Percentiles rank a stretch among this genome's conserved stretches.
Evolutionary conservation across 768 basidiomycete species (phyloP).

Genomic region (Lactarius pseudohatsudake): DNA sequence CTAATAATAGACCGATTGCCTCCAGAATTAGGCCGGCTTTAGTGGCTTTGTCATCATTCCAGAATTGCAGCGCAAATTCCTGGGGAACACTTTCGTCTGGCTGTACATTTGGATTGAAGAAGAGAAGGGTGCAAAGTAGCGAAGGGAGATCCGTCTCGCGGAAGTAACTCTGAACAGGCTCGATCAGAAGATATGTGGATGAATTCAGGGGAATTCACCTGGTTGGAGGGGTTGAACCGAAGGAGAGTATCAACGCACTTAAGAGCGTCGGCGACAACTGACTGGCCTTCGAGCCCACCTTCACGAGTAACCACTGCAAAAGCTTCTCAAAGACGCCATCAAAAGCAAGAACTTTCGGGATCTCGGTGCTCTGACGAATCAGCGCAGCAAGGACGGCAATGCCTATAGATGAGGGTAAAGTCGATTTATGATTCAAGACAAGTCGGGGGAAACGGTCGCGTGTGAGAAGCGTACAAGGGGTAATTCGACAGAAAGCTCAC

Average conservation of each 20-base stretch:
- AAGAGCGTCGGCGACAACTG: constrained; percentile 83
- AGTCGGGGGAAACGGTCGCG: not conserved
- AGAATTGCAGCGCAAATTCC: constrained; percentile 93
- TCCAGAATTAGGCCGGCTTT: constrained; percentile 80
- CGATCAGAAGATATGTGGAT: constrained; percentile 27
- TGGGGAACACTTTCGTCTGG: constrained; percentile 65
- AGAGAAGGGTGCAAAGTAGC: constrained; percentile 63
- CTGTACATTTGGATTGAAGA: constrained; percentile 65
- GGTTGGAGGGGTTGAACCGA: constrained; percentile 92
- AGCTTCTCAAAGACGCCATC: constrained; percentile 96
- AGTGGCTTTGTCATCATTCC: constrained; percentile 87
- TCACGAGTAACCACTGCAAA: constrained; percentile 82
- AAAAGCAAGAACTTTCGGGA: constrained; percentile 96
- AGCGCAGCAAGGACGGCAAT: constrained; percentile 77
- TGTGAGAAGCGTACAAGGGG: not conserved
- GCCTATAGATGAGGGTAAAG: constrained; percentile 54
- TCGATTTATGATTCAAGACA: constrained; percentile 10
- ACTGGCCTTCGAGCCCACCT: constrained; percentile 89
- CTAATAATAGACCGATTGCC: constrained; percentile 82
- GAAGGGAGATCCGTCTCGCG: constrained; percentile 79
- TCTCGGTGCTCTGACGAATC: constrained; percentile 83
- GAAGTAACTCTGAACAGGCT: constrained; percentile 80
- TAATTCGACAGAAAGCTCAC: constrained; percentile 44
- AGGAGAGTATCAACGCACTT: constrained; percentile 83
- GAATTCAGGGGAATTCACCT: constrained; percentile 49